These are phyloP conservation scores for Solanum sparsipilum DNA, from an alignment of 257 asterid genomes.

Conservation along the genomic window DNA sequence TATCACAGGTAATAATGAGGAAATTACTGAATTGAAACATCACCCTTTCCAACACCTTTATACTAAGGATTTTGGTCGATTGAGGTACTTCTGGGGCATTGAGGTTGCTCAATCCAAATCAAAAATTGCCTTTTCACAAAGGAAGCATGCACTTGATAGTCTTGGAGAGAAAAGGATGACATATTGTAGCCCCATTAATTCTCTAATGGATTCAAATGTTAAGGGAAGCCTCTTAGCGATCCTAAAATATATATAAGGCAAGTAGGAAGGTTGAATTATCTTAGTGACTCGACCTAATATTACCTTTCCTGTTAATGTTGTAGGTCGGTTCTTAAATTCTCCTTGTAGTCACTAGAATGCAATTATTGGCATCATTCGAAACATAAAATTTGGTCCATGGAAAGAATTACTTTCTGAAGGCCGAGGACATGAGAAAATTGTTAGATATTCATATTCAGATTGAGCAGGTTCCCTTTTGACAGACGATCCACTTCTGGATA, in stretches of 20 bases:
- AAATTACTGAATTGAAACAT: neutral
- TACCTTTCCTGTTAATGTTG: neutral
- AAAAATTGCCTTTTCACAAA: neutral
- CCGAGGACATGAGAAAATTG: neutral
- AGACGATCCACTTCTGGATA: neutral
- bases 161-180: neutral
- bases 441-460: no score
- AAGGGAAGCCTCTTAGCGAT: neutral
- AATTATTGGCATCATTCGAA: neutral
- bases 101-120: neutral
- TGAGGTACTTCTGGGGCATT: neutral
- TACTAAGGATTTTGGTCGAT: neutral
- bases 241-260: neutral
- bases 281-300: neutral
- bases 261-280: neutral
- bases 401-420: neutral
- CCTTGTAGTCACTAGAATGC: neutral
- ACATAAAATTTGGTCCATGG: neutral
- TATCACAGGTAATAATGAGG: neutral
- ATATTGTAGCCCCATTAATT: neutral
- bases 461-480: no score
- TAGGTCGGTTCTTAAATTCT: neutral
- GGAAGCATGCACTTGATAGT: neutral
- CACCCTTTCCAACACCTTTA: neutral
- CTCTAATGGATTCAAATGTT: neutral